Evolutionary conservation across 2,329 filamentous ascomycete species (phyloP).

Genomic region (Fusarium globosum): DNA sequence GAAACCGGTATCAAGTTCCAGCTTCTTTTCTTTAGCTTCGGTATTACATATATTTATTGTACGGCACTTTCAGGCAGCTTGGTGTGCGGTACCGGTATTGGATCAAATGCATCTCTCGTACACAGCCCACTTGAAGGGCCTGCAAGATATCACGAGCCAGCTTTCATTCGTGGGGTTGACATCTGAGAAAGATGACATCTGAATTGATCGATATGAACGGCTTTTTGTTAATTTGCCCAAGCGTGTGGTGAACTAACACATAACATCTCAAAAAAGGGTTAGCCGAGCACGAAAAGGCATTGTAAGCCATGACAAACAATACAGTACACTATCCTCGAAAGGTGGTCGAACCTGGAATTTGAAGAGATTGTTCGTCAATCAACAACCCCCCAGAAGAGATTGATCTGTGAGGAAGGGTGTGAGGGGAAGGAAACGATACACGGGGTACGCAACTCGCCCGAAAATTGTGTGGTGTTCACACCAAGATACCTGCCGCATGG

Average conservation of each 20-base stretch:
- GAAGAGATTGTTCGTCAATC: constrained; percentile 13
- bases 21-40: constrained; percentile 1
- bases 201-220: constrained; percentile 14
- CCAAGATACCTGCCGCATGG: constrained; percentile 26
- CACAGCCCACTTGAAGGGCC: constrained; percentile 13
- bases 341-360: not conserved
- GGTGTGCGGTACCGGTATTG: not conserved
- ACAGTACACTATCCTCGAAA: constrained; percentile 3
- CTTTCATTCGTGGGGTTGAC: constrained; percentile 34
- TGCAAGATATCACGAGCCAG: constrained; percentile 39
- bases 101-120: constrained; percentile 19
- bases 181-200: constrained; percentile 18
- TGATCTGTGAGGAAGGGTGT: constrained; percentile 15
- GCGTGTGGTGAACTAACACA: constrained; percentile 7
- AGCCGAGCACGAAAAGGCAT: not conserved
- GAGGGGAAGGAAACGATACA: constrained; percentile 31
- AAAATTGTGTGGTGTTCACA: constrained; percentile 29
- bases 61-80: constrained; percentile 14
- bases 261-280: constrained; percentile 7
- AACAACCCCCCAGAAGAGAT: not conserved
- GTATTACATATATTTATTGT: constrained; percentile 23
- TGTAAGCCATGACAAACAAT: constrained; percentile 34
- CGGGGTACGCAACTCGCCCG: constrained; percentile 26
- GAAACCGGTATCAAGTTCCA: not conserved
- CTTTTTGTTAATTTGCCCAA: constrained; percentile 9